phyloP scores from a whole-genome alignment of 768 basidiomycete genomes.

The Hypholoma sublateritium region DNA sequence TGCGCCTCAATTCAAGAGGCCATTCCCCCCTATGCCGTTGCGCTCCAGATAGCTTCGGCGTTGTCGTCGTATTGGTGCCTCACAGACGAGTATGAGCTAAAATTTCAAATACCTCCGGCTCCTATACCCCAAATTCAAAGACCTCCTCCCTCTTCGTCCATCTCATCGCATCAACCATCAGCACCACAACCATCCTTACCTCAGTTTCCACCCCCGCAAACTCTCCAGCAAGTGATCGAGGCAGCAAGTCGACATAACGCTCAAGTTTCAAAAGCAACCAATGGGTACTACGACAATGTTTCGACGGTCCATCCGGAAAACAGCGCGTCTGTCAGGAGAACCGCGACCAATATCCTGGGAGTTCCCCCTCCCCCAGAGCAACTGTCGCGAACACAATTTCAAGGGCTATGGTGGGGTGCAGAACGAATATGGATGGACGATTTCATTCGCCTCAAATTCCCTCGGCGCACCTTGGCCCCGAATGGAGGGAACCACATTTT shows the following conservation, averaged over 20 bases:
- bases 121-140: slow-evolving; percentile 7
- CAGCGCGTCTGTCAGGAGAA: slow-evolving; percentile 22
- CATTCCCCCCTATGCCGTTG: slow-evolving; percentile 64
- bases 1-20: slow-evolving; percentile 46
- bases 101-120: slow-evolving; percentile 40
- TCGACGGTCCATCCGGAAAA: slow-evolving; percentile 17
- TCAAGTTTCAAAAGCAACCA: neutral
- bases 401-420: slow-evolving; percentile 88
- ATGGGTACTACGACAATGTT: slow-evolving; percentile 17
- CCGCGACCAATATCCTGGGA: slow-evolving; percentile 21
- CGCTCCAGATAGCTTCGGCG: slow-evolving; percentile 67
- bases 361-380: slow-evolving; percentile 12
- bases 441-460: slow-evolving; percentile 74
- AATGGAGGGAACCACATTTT: slow-evolving; percentile 58
- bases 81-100: slow-evolving; percentile 72
- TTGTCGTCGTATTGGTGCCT: slow-evolving; percentile 68
- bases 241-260: slow-evolving; percentile 43
- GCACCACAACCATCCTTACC: slow-evolving; percentile 2
- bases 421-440: slow-evolving; percentile 89
- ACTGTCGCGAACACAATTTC: slow-evolving; percentile 56
- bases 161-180: slow-evolving; percentile 15
- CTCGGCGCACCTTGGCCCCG: slow-evolving; percentile 67
- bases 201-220: slow-evolving; percentile 21
- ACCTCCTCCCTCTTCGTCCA: slow-evolving; percentile 10
- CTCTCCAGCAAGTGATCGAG: slow-evolving; percentile 44